Evolutionary conservation across 306 rosid genomes (phyloP).

Genomic region (Potentilla sterilis): DNA sequence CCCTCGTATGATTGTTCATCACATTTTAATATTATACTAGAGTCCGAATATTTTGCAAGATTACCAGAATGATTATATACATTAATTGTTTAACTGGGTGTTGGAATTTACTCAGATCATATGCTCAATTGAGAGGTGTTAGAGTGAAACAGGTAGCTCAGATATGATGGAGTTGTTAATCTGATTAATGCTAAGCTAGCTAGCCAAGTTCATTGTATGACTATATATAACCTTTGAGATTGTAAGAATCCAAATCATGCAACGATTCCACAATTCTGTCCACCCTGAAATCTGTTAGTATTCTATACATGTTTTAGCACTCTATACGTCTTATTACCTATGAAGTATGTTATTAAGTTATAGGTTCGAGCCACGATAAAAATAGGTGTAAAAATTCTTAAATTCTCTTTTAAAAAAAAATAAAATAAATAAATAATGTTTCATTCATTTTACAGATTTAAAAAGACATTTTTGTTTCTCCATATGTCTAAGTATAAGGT

Average conservation of each 20-base stretch:
- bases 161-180: constrained; percentile 23
- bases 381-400: no score
- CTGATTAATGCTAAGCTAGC: not conserved
- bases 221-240: not conserved
- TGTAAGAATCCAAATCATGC: not conserved
- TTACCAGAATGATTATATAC: constrained; percentile 5
- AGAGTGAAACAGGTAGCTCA: not conserved
- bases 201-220: constrained; percentile 24
- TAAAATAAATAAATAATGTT: no score
- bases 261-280: not conserved
- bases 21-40: constrained; percentile 3
- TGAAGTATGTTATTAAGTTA: no score
- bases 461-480: no score
- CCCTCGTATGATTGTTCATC: constrained; percentile 8
- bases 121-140: not conserved
- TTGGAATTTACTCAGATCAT: constrained; percentile 16
- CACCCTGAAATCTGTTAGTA: not conserved
- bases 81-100: not conserved
- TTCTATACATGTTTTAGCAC: not conserved
- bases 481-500: no score
- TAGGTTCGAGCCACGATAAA: no score
- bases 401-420: no score
- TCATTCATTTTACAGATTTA: no score
- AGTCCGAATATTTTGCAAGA: not conserved
- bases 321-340: no score